phyloP scores from a whole-genome alignment of 2,329 filamentous ascomycete genomes.

The Alternaria alternata region DNA sequence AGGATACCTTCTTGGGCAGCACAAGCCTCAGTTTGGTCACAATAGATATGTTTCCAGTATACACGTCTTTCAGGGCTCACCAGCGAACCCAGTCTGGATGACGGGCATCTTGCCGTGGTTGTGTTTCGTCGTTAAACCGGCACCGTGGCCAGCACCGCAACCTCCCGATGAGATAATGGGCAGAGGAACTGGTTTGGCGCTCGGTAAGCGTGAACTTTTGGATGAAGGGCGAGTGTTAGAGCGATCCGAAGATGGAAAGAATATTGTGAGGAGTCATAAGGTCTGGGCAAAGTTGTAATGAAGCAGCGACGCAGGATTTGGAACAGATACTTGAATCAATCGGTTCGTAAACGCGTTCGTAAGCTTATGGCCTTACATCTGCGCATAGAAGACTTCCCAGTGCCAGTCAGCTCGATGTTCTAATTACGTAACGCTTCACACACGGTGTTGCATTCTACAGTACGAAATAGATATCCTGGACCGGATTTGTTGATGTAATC shows the following conservation, averaged over 20 bases:
- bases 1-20: conserved; percentile 18
- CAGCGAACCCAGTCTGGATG: conserved; percentile 4
- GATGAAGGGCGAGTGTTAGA: conserved; percentile 1
- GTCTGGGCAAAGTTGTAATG: background rate
- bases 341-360: background rate
- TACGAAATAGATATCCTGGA: background rate
- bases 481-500: background rate
- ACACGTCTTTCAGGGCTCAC: conserved; percentile 5
- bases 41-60: conserved; percentile 14
- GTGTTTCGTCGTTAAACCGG: background rate
- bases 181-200: background rate
- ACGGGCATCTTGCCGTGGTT: background rate
- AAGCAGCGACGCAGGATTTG: background rate
- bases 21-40: conserved; percentile 19
- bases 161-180: background rate
- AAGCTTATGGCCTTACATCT: background rate
- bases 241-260: background rate
- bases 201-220: background rate
- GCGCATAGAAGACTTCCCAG: background rate
- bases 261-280: conserved; percentile 1
- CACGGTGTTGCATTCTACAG: background rate
- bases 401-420: too few relatives aligned
- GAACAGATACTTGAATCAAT: background rate
- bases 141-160: background rate
- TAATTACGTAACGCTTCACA: background rate